Evolutionary conservation across 768 basidiomycete species (phyloP).

Genomic region (Coprinopsis strossmayeri): DNA sequence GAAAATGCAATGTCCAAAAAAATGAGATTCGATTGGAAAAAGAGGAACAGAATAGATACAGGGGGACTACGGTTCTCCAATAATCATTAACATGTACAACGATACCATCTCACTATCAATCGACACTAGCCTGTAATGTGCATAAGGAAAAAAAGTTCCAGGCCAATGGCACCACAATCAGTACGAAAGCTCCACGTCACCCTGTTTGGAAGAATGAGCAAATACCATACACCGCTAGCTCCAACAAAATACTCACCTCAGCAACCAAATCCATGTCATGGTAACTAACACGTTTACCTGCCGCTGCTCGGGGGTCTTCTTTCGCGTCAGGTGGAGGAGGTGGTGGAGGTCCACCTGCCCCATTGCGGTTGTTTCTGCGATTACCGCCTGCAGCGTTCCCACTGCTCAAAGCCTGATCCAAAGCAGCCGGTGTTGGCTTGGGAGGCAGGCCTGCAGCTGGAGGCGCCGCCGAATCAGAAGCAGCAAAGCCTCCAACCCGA

Average conservation of each 20-base stretch:
- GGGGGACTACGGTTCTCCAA: neutral
- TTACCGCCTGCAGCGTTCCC: slow-evolving; percentile 39
- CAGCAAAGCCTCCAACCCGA: slow-evolving; percentile 76
- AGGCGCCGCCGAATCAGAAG: slow-evolving; percentile 44
- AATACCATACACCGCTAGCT: slow-evolving; percentile 13
- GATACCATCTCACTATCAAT: too few species aligned
- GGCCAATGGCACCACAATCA: slow-evolving; percentile 19
- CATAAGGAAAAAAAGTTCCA: neutral
- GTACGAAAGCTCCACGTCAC: slow-evolving; percentile 56
- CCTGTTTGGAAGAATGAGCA: slow-evolving; percentile 25
- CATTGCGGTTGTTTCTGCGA: slow-evolving; percentile 25
- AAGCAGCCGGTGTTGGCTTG: slow-evolving; percentile 56
- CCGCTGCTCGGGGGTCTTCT: slow-evolving; percentile 88
- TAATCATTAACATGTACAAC: neutral
- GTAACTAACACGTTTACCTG: slow-evolving; percentile 86
- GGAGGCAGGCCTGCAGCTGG: slow-evolving; percentile 72
- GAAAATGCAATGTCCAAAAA: too few species aligned
- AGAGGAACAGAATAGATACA: neutral
- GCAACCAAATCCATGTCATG: slow-evolving; percentile 94
- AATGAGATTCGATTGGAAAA: neutral
- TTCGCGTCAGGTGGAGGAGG: slow-evolving; percentile 85
- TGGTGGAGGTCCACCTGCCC: slow-evolving; percentile 51
- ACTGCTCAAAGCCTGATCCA: slow-evolving; percentile 47
- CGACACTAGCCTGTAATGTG: neutral
- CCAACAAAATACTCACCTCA: slow-evolving; percentile 39